These are phyloP conservation scores for Stenocarpella maydis DNA, from an alignment of 2,329 filamentous ascomycete genomes.

Conservation along the genomic window DNA sequence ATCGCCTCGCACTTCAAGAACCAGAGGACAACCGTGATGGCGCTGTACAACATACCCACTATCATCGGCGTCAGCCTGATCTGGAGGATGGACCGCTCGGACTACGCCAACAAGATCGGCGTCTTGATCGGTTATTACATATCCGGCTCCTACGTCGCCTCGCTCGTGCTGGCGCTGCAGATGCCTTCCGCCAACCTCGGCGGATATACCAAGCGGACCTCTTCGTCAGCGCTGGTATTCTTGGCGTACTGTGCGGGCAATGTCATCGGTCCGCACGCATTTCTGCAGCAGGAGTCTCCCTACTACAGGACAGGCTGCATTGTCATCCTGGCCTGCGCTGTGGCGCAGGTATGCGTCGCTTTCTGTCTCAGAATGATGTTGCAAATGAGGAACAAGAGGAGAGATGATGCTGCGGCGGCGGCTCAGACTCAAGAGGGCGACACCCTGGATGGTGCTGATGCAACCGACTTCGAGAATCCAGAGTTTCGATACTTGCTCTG, in stretches of 20 bases:
- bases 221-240: conserved; percentile 55
- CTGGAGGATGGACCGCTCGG: conserved; percentile 54
- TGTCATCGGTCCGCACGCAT: conserved; percentile 56
- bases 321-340: conserved; percentile 56
- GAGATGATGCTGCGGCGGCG: conserved; percentile 44
- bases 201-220: conserved; percentile 57
- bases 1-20: conserved; percentile 60
- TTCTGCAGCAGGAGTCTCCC: conserved; percentile 53
- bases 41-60: conserved; percentile 59
- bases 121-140: conserved; percentile 63
- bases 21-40: conserved; percentile 60
- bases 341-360: conserved; percentile 50
- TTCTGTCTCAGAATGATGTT: conserved; percentile 47
- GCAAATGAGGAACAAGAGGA: conserved; percentile 48
- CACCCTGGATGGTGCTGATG: conserved; percentile 40
- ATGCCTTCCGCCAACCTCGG: conserved; percentile 58
- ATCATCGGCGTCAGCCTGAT: conserved; percentile 57
- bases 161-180: conserved; percentile 61
- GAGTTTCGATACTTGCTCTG: conserved; percentile 43
- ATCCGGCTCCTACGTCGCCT: conserved; percentile 55
- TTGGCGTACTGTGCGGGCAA: conserved; percentile 56
- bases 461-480: conserved; percentile 50
- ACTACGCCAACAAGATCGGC: conserved; percentile 50
- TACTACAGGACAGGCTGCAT: conserved; percentile 61
- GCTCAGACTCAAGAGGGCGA: conserved; percentile 39